Conservation (phyloP, 106 monocot genomes). For the Amphibolis antarctica region DNA sequence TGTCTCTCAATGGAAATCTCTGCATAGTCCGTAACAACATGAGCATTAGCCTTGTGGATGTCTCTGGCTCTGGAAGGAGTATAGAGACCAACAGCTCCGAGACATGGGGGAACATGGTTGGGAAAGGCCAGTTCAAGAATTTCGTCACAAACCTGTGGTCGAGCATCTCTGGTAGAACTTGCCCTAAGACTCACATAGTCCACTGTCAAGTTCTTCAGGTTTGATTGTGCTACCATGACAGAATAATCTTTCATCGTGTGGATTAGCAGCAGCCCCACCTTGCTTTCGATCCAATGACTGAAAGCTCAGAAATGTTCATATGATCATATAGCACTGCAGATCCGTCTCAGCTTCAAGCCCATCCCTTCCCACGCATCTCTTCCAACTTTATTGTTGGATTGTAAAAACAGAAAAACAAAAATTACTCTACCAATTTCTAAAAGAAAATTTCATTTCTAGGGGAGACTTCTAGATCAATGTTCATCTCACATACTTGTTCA, state of each 20-base stretch:
- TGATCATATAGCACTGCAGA: background rate
- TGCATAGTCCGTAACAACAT: slow-evolving; percentile 20
- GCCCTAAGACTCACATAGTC: slow-evolving; percentile 34
- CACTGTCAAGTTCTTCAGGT: slow-evolving; percentile 55
- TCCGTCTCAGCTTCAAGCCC: background rate
- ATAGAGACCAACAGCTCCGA: slow-evolving; percentile 18
- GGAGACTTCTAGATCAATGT: background rate
- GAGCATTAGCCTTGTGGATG: slow-evolving; percentile 28
- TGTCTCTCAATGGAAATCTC: slow-evolving; percentile 17
- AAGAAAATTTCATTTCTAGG: background rate
- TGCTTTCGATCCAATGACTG: background rate
- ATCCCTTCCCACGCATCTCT: background rate
- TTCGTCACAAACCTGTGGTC: slow-evolving; percentile 47
- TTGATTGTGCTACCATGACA: slow-evolving; percentile 1
- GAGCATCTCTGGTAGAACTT: slow-evolving; percentile 34
- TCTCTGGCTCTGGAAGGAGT: slow-evolving; percentile 12
- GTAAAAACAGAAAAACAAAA: too few relatives aligned
- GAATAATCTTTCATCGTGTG: background rate
- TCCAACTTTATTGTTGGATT: too few relatives aligned
- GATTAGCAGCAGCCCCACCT: background rate
- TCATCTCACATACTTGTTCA: slow-evolving; percentile 5
- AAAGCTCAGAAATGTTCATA: background rate
- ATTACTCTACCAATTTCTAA: background rate
- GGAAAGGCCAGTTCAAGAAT: slow-evolving; percentile 36
- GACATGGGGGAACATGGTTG: slow-evolving; percentile 36